Evolutionary conservation across 305 asterid genomes (phyloP).

Genomic region (Andrographis paniculata): DNA sequence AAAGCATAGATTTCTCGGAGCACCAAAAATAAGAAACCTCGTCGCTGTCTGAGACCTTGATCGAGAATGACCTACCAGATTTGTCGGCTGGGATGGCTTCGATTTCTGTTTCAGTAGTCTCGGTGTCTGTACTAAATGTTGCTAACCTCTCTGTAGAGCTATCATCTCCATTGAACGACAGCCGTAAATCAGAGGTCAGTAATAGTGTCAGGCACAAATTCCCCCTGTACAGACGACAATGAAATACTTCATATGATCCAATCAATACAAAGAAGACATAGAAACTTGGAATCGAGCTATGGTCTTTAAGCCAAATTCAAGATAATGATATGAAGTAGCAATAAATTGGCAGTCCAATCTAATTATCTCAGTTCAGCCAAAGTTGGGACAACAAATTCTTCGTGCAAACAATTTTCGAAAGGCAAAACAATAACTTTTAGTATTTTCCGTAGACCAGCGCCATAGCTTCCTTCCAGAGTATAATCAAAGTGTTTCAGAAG

Average conservation of each 20-base stretch:
- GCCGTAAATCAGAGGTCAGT: conserved; percentile 77
- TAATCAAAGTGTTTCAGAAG: too few species aligned
- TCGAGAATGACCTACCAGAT: conserved; percentile 75
- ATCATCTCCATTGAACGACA: conserved; percentile 80
- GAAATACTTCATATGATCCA: neutral
- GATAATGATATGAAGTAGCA: too few species aligned
- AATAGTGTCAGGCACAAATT: conserved; percentile 73
- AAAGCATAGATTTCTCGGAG: conserved; percentile 66
- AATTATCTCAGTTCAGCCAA: too few species aligned
- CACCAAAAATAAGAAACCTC: conserved; percentile 67
- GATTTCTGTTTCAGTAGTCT: conserved; percentile 38
- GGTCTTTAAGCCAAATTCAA: too few species aligned
- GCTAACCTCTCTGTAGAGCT: conserved; percentile 61
- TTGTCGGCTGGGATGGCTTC: conserved; percentile 56
- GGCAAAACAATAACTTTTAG: too few species aligned
- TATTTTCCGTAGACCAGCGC: too few species aligned
- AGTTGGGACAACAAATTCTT: too few species aligned
- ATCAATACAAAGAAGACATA: neutral
- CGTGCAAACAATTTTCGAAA: too few species aligned
- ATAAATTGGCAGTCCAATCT: too few species aligned
- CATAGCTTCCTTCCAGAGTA: too few species aligned
- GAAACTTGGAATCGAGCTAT: neutral
- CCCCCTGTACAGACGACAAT: conserved; percentile 51
- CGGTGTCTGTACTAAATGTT: conserved; percentile 37
- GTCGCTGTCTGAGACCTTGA: conserved; percentile 34